Evolutionary conservation across 495 filamentous ascomycete species (phyloP).

Genomic region (Xylaria scruposa): DNA sequence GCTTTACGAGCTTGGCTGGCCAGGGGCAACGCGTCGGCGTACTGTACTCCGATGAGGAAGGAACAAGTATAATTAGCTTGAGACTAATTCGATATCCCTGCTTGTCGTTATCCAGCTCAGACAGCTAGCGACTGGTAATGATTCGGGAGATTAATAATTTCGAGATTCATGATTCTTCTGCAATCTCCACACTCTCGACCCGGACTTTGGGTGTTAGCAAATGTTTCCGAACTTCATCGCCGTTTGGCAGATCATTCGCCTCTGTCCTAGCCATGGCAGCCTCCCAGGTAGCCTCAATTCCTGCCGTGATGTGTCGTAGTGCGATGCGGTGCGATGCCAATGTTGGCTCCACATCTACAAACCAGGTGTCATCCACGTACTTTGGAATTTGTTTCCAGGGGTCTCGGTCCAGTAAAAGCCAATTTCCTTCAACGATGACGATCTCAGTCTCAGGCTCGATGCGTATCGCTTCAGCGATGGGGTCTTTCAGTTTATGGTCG

Average conservation of each 20-base stretch:
- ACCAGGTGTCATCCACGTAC: slow-evolving; percentile 37
- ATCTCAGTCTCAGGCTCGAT: slow-evolving; percentile 45
- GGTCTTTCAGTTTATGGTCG: slow-evolving; percentile 51
- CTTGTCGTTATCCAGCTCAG: too few relatives aligned
- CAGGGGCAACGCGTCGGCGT: neutral
- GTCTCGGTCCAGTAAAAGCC: slow-evolving; percentile 33
- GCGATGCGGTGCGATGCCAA: slow-evolving; percentile 47
- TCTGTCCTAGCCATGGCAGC: slow-evolving; percentile 49
- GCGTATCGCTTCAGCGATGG: slow-evolving; percentile 43
- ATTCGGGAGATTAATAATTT: neutral
- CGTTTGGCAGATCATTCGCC: slow-evolving; percentile 53
- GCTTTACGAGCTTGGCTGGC: neutral
- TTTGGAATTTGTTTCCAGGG: slow-evolving; percentile 32
- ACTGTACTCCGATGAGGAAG: neutral
- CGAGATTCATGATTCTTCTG: neutral
- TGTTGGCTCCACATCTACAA: slow-evolving; percentile 46
- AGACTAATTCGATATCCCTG: neutral
- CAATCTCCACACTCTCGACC: slow-evolving; percentile 16
- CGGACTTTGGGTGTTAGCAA: slow-evolving; percentile 1
- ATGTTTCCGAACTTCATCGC: slow-evolving; percentile 12
- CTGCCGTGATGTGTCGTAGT: slow-evolving; percentile 46
- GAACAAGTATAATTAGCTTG: too few relatives aligned
- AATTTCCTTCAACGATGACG: slow-evolving; percentile 50
- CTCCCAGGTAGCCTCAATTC: slow-evolving; percentile 50
- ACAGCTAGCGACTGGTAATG: too few relatives aligned